Evolutionary conservation across 2,329 filamentous ascomycete species (phyloP), one percentile per base, ranked within the genome.

Genomic region (Pezicula carpinea): DNA sequence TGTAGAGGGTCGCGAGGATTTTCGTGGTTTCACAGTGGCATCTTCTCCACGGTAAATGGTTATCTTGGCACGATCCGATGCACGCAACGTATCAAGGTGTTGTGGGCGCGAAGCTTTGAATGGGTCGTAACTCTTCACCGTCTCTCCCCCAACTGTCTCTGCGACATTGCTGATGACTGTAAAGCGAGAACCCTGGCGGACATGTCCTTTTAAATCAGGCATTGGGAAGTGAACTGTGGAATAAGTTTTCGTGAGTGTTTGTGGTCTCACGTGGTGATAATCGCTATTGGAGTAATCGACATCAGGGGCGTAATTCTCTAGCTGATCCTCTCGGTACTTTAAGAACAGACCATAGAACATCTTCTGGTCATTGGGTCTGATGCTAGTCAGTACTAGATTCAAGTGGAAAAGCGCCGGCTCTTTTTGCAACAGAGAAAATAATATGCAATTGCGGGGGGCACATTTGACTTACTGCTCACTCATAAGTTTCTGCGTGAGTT

Each of bases 261-360:
- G 66, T 10, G 80, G 79, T 47, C 74, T 75, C 32, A 87, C 77
- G 59, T 95, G 89, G 59, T 96, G 92, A 58, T 95, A 93, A 61
- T 97, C 92, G 66, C 90, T 96, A 47, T 85, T 79, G 1, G 92
- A 96, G 62, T 93, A 87, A n/a, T 80, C 80, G 46, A 96, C 71
- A 18, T 87, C 79, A 23, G 83, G 82, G 49, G 85, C 85, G 61
- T 93, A 97, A 61, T 96, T 88, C 63, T 97, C 91, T 2, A 95
- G 68, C 56, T 93, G 85, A 52, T 89, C 83, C 53, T 95, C 83
- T 38, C 88, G 80, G 64, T 96, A 95, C 64, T 85, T 86, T 54
- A 85, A 69, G 6, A 99, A 76, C 17, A 95, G 78, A 67, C 83
- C 86, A 66, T 97, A 99, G 66, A 97, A 96, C 55, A 92, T 77